Conservation (phyloP, 306 rosid species). For the Spatholobus suberectus region DNA sequence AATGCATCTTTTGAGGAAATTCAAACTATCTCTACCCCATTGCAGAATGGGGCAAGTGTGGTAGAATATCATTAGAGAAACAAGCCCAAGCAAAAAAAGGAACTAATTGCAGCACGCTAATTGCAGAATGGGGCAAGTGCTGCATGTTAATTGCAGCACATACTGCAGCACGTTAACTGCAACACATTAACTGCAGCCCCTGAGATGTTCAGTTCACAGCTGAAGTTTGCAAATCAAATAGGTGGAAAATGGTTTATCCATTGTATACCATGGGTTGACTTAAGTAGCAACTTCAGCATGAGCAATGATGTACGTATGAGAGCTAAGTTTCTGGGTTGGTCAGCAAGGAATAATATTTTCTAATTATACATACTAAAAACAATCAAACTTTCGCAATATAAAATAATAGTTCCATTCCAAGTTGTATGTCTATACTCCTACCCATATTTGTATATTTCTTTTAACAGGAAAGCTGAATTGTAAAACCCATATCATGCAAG, state of each 20-base stretch:
- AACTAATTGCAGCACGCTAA: too few species aligned
- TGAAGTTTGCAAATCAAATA: constrained; percentile 67
- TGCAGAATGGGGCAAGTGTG: constrained; percentile 13
- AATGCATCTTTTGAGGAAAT: constrained; percentile 2
- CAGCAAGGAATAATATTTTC: constrained; percentile 39
- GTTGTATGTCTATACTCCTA: constrained; percentile 21
- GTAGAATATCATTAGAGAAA: constrained; percentile 26
- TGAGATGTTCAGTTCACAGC: constrained; percentile 63
- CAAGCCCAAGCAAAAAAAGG: constrained; percentile 15
- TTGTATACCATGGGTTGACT: constrained; percentile 54
- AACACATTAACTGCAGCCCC: too few species aligned
- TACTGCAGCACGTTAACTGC: too few species aligned
- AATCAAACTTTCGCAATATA: constrained; percentile 21
- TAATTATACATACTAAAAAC: constrained; percentile 35
- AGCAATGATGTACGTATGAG: constrained; percentile 52
- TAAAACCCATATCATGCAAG: too few species aligned
- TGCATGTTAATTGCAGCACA: too few species aligned
- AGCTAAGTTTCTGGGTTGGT: constrained; percentile 14
- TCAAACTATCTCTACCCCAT: neutral
- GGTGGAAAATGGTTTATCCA: constrained; percentile 63
- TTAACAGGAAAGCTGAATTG: too few species aligned
- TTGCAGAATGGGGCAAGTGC: too few species aligned
- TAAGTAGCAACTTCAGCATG: constrained; percentile 56
- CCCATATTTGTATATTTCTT: too few species aligned
- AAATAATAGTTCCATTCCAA: constrained; percentile 22